These are phyloP conservation scores for Aspergillus neotritici DNA, from an alignment of 2,329 filamentous ascomycete species.

Conservation along the genomic window DNA sequence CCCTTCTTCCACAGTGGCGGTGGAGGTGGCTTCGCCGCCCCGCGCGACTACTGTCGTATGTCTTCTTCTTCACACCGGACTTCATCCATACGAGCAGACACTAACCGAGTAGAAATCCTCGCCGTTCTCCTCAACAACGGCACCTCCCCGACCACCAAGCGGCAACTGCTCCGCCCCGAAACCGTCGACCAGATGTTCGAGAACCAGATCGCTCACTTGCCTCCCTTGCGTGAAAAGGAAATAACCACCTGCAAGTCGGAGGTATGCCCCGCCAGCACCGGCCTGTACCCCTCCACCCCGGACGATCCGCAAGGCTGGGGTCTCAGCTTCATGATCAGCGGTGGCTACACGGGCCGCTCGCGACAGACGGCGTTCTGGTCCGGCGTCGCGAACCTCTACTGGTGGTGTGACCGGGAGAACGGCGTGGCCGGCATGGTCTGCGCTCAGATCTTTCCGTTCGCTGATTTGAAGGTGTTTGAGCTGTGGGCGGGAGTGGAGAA, in stretches of 20 bases:
- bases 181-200: slow-evolving; percentile 61
- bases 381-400: too few relatives aligned
- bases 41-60: slow-evolving; percentile 56
- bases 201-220: slow-evolving; percentile 56
- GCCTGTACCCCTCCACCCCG: slow-evolving; percentile 46
- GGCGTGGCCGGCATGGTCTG: too few relatives aligned
- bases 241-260: slow-evolving; percentile 46
- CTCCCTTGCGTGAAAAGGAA: slow-evolving; percentile 46
- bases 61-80: slow-evolving; percentile 3
- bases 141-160: slow-evolving; percentile 51
- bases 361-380: too few relatives aligned
- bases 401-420: too few relatives aligned
- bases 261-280: slow-evolving; percentile 44
- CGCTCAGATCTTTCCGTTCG: too few relatives aligned
- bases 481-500: too few relatives aligned
- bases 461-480: too few relatives aligned
- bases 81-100: too few relatives aligned
- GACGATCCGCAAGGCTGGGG: slow-evolving; percentile 59
- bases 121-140: slow-evolving; percentile 61
- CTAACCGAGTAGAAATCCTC: slow-evolving; percentile 48
- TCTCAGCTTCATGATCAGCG: slow-evolving; percentile 53
- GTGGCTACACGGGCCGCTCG: slow-evolving; percentile 22
- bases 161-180: slow-evolving; percentile 49
- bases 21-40: slow-evolving; percentile 55
- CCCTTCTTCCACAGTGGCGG: slow-evolving; percentile 55